phyloP scores from a whole-genome alignment of 805 yeast genomes.

The Scheffersomyces amazonensis region DNA sequence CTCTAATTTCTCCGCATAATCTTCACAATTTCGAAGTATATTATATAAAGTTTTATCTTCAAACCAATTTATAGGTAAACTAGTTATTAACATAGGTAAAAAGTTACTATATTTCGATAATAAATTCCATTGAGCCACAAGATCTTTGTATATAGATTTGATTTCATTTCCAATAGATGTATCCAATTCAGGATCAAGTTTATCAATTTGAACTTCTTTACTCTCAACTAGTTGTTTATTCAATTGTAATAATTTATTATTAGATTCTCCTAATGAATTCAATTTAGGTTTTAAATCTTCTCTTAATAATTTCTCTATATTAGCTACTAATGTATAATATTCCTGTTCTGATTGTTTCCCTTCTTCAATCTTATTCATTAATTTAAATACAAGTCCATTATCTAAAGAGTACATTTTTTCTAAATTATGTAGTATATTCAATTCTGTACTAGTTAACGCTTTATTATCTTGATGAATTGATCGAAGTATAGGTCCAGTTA shows the following conservation, averaged over 20 bases:
- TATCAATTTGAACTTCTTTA: slow-evolving; percentile 10
- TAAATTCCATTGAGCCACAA: slow-evolving; percentile 17
- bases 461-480: slow-evolving; percentile 27
- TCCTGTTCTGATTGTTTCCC: slow-evolving; percentile 3
- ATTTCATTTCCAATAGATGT: not conserved
- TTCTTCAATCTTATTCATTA: slow-evolving; percentile 10
- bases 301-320: slow-evolving; percentile 6
- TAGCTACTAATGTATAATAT: slow-evolving; percentile 1
- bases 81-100: slow-evolving; percentile 28
- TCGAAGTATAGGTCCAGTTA: slow-evolving; percentile 29
- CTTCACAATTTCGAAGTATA: slow-evolving; percentile 27
- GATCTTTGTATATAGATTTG: slow-evolving; percentile 5
- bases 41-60: slow-evolving; percentile 22
- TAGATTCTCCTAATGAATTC: slow-evolving; percentile 10
- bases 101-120: slow-evolving; percentile 22
- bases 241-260: slow-evolving; percentile 7
- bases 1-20: slow-evolving; percentile 15
- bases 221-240: slow-evolving; percentile 5
- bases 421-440: slow-evolving; percentile 18
- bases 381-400: slow-evolving; percentile 11
- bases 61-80: slow-evolving; percentile 37
- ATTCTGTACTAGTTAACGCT: slow-evolving; percentile 26
- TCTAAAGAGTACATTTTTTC: slow-evolving; percentile 15
- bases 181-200: slow-evolving; percentile 6
- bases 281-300: slow-evolving; percentile 16